These are phyloP conservation scores for Phialocephala sp. DNA, from an alignment of 2,329 filamentous ascomycete genomes.

Conservation along the genomic window DNA sequence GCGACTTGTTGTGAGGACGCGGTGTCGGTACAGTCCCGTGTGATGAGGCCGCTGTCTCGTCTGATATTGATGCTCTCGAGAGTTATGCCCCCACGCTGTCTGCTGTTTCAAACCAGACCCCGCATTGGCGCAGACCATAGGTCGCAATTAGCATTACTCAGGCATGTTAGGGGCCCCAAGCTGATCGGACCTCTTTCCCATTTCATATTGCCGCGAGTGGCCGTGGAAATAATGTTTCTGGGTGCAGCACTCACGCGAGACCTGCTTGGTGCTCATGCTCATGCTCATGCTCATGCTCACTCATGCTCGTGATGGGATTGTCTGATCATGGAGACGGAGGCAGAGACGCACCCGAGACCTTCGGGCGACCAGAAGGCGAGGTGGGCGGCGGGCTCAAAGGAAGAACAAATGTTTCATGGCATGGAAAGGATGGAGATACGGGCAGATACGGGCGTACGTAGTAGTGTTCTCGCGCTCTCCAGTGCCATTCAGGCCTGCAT, in stretches of 20 bases:
- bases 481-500: not conserved
- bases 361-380: not conserved
- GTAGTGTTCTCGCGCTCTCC: not conserved
- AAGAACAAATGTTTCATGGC: not conserved
- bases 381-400: not conserved
- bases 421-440: not conserved
- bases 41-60: not conserved
- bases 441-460: not conserved
- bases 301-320: not conserved
- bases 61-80: not conserved
- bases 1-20: not conserved
- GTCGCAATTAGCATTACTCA: constrained; percentile 10
- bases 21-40: not conserved
- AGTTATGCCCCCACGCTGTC: constrained; percentile 29
- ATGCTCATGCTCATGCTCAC: not conserved
- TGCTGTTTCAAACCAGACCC: constrained; percentile 28
- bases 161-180: constrained; percentile 13
- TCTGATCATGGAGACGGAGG: not conserved
- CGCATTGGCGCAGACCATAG: constrained; percentile 22
- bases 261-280: not conserved
- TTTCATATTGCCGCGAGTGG: constrained; percentile 20
- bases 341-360: not conserved
- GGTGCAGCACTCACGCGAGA: not conserved
- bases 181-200: constrained; percentile 8
- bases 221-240: not conserved